Conservation (phyloP, 805 yeast species). For the Candida chilensis region DNA sequence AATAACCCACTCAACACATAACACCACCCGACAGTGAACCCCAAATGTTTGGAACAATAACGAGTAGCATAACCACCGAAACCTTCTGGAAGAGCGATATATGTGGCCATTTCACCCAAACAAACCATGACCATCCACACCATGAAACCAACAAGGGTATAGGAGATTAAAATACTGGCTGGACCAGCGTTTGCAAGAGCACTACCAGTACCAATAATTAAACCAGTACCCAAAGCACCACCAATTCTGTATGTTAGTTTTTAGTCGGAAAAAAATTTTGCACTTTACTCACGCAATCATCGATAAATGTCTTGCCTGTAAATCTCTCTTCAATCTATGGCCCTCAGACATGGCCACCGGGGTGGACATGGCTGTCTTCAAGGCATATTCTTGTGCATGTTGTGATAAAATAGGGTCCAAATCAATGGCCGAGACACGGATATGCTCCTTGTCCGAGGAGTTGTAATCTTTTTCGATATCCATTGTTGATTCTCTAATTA, state of each 20-base stretch:
- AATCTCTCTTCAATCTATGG: conserved; percentile 21
- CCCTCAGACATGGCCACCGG: too few species aligned
- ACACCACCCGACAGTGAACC: conserved; percentile 34
- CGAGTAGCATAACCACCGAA: conserved; percentile 32
- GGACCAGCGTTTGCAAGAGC: conserved; percentile 67
- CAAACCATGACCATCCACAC: conserved; percentile 30
- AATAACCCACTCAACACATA: too few species aligned
- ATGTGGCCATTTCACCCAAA: conserved; percentile 34
- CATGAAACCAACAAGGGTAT: conserved; percentile 26
- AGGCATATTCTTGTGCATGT: conserved; percentile 33
- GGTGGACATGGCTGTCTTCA: too few species aligned
- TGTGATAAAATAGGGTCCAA: conserved; percentile 22
- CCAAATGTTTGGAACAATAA: conserved; percentile 32
- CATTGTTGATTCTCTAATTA: too few species aligned
- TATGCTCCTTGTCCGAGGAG: too few species aligned
- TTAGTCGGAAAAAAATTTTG: too few species aligned
- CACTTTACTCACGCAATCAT: too few species aligned
- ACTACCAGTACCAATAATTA: conserved; percentile 71
- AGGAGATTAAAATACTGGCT: conserved; percentile 42
- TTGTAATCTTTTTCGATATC: conserved; percentile 8
- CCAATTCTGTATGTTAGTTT: too few species aligned
- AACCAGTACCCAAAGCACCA: conserved; percentile 78
- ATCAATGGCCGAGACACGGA: conserved; percentile 5
- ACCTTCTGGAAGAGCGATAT: conserved; percentile 31
- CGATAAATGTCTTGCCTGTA: conserved; percentile 30